Conservation (phyloP, 176 grass and related monocot species). For the Eragrostis nindensis region DNA sequence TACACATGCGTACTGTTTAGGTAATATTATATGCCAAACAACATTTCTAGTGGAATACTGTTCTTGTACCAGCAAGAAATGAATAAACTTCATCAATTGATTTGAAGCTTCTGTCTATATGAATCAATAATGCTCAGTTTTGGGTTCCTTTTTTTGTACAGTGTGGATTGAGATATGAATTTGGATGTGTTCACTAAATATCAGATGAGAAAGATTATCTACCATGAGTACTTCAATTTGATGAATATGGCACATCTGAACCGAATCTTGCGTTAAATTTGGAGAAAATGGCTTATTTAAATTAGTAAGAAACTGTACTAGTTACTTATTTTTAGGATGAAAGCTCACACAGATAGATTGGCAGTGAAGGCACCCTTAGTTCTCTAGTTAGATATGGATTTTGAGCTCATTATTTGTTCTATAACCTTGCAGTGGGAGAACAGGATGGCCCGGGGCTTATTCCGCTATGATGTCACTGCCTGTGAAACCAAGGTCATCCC, state of each 20-base stretch:
- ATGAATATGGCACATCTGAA: neutral
- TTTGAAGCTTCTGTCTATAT: too few relatives aligned
- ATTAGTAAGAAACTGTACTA: neutral
- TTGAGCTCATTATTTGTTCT: slow-evolving; percentile 13
- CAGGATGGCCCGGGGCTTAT: slow-evolving; percentile 74
- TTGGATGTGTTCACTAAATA: too few relatives aligned
- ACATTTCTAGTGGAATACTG: too few relatives aligned
- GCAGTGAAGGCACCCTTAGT: neutral
- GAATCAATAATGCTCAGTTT: too few relatives aligned
- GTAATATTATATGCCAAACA: too few relatives aligned
- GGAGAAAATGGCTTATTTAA: neutral
- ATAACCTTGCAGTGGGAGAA: slow-evolving; percentile 78
- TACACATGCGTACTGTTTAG: too few relatives aligned
- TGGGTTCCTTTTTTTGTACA: too few relatives aligned
- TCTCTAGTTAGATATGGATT: slow-evolving; percentile 3
- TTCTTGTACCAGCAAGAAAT: too few relatives aligned
- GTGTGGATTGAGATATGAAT: too few relatives aligned
- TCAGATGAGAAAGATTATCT: too few relatives aligned
- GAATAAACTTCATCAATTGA: too few relatives aligned
- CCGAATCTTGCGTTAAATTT: neutral
- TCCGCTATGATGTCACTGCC: slow-evolving; percentile 94
- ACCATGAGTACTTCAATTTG: neutral
- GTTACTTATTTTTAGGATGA: neutral
- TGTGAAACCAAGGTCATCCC: slow-evolving; percentile 97
- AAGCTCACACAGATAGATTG: neutral